These are phyloP conservation scores for Penicillium sp. DNA, from an alignment of 2,329 filamentous ascomycete species.

Conservation along the genomic window DNA sequence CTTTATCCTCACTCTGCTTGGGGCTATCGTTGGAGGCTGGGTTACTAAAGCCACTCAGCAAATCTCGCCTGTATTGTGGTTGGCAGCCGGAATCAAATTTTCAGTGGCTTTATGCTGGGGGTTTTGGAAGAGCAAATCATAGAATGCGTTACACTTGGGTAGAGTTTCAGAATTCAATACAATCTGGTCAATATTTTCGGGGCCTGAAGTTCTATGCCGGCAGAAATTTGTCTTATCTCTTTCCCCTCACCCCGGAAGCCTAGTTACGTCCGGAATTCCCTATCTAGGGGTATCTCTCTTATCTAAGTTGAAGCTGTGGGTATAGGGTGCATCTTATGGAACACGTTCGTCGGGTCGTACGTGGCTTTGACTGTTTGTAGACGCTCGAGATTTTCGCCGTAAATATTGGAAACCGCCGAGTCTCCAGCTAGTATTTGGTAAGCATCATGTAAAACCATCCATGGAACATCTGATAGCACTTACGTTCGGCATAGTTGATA, in stretches of 20 bases:
- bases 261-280: neutral
- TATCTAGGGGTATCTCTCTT: neutral
- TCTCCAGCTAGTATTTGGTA: slow-evolving; percentile 28
- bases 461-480: slow-evolving; percentile 10
- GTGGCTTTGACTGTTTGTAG: slow-evolving; percentile 46
- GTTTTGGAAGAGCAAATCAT: slow-evolving; percentile 15
- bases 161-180: neutral
- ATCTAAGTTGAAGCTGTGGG: neutral
- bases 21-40: slow-evolving; percentile 30
- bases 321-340: slow-evolving; percentile 46
- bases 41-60: slow-evolving; percentile 26
- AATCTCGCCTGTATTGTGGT: slow-evolving; percentile 25
- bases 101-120: slow-evolving; percentile 20
- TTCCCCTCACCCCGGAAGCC: neutral
- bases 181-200: neutral
- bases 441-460: neutral
- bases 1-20: slow-evolving; percentile 26
- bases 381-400: slow-evolving; percentile 45
- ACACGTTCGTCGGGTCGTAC: slow-evolving; percentile 50
- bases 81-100: slow-evolving; percentile 26
- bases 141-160: neutral
- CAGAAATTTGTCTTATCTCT: neutral
- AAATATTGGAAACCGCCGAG: slow-evolving; percentile 39
- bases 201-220: neutral
- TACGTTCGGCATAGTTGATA: slow-evolving; percentile 38